phyloP scores from a whole-genome alignment of 805 yeast genomes.

The Candida ovalis region DNA sequence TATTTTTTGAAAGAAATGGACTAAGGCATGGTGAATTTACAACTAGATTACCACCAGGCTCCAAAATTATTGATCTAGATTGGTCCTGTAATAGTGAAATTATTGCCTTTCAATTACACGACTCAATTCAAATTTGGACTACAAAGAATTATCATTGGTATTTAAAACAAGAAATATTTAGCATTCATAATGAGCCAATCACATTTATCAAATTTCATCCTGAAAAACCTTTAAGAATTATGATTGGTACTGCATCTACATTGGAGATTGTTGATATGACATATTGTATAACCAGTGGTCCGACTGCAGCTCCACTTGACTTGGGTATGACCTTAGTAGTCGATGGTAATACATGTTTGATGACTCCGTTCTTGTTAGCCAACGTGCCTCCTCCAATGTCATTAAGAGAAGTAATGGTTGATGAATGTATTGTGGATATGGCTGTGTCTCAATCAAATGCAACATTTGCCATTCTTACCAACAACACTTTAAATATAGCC shows the following conservation, averaged over 20 bases:
- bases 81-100: conserved; percentile 86
- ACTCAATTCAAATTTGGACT: conserved; percentile 83
- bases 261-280: conserved; percentile 69
- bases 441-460: conserved; percentile 62
- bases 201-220: conserved; percentile 74
- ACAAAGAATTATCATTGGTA: conserved; percentile 95
- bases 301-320: conserved; percentile 64
- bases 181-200: conserved; percentile 31
- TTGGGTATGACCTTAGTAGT: conserved; percentile 75
- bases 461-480: conserved; percentile 53
- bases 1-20: conserved; percentile 92
- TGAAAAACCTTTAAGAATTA: conserved; percentile 74
- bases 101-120: conserved; percentile 60
- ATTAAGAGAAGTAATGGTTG: conserved; percentile 58
- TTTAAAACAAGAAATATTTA: conserved; percentile 70
- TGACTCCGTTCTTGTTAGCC: conserved; percentile 82
- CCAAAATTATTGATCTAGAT: conserved; percentile 46
- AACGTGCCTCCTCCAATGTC: conserved; percentile 95
- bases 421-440: conserved; percentile 54
- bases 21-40: conserved; percentile 83
- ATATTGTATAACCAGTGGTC: conserved; percentile 60
- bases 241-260: conserved; percentile 53
- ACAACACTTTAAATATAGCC: conserved; percentile 43
- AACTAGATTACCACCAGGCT: conserved; percentile 54
- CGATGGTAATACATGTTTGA: conserved; percentile 66